A percentile compares a stretch with the other conserved stretches of the same genome.
Evolutionary conservation across 495 filamentous ascomycete genomes (phyloP).

Genomic region (Podospora anserina): DNA sequence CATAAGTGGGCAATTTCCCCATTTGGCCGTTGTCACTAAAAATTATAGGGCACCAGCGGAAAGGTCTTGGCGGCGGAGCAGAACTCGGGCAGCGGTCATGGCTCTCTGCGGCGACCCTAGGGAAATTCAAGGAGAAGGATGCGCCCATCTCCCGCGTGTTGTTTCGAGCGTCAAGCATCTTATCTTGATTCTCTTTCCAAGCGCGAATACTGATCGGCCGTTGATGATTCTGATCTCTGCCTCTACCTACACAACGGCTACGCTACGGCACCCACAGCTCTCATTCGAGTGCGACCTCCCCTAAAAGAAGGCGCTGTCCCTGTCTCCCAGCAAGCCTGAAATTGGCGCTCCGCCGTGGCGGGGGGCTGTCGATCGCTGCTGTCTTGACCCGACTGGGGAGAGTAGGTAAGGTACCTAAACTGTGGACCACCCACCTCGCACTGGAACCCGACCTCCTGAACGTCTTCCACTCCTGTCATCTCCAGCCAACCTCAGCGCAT

Average conservation of each 20-base stretch:
- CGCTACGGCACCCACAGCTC: not conserved
- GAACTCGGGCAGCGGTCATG: not conserved
- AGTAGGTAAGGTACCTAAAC: slow-evolving; percentile 22
- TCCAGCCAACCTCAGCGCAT: slow-evolving; percentile 10
- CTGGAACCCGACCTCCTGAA: slow-evolving; percentile 21
- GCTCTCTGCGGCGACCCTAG: not conserved
- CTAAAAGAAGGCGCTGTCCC: not conserved
- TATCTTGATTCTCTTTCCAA: not conserved
- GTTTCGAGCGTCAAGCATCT: not conserved
- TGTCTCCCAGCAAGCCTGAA: slow-evolving; percentile 25
- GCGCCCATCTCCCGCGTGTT: not conserved
- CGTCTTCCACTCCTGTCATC: slow-evolving; percentile 12
- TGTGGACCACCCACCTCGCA: not conserved
- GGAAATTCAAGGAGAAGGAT: not conserved
- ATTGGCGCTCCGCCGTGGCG: slow-evolving; percentile 33
- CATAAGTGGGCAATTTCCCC: slow-evolving; percentile 15
- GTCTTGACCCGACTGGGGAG: slow-evolving; percentile 17
- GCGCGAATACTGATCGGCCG: not conserved
- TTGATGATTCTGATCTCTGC: not conserved
- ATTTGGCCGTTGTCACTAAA: slow-evolving; percentile 10
- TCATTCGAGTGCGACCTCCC: not conserved
- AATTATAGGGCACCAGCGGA: slow-evolving; percentile 6
- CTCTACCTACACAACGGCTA: not conserved
- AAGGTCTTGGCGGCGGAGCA: slow-evolving; percentile 2
- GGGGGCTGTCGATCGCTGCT: slow-evolving; percentile 35